Percentiles rank a stretch among this genome's conserved stretches.
Conservation (phyloP, 2,329 filamentous ascomycete genomes). For the Colletotrichum cuscutae region DNA sequence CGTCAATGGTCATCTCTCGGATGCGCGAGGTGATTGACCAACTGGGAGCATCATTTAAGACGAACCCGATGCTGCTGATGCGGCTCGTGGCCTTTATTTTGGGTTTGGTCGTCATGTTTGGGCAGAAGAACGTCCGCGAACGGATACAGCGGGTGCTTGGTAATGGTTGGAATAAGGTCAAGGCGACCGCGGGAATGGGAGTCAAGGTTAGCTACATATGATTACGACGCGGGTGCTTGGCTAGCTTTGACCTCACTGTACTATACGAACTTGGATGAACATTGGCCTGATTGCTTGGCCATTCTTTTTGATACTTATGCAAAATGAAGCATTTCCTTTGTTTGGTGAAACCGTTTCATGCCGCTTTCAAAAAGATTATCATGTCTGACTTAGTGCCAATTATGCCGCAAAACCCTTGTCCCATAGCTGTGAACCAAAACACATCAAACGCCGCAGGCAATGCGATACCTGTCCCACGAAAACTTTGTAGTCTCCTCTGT, state of each 20-base stretch:
- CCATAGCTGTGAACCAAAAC: slow-evolving; percentile 3
- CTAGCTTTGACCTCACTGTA: slow-evolving; percentile 37
- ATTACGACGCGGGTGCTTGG: slow-evolving; percentile 37
- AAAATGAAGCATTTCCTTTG: background rate
- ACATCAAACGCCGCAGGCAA: slow-evolving; percentile 39
- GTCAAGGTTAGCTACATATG: slow-evolving; percentile 97
- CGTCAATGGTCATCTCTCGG: slow-evolving; percentile 63
- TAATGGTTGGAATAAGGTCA: slow-evolving; percentile 82
- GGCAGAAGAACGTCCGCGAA: slow-evolving; percentile 79
- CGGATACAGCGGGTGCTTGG: slow-evolving; percentile 76
- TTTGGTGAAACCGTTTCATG: background rate
- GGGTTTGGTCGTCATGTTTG: slow-evolving; percentile 80
- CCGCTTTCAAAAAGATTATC: background rate
- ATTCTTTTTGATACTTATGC: background rate
- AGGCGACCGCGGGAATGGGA: slow-evolving; percentile 91
- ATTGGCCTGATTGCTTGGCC: slow-evolving; percentile 16
- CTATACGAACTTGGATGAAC: slow-evolving; percentile 33
- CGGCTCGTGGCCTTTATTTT: slow-evolving; percentile 81
- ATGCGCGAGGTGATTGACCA: slow-evolving; percentile 62
- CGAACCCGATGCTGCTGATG: slow-evolving; percentile 67
- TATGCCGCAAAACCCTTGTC: background rate
- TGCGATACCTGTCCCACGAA: slow-evolving; percentile 28
- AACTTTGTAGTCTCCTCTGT: slow-evolving; percentile 12
- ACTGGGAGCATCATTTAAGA: slow-evolving; percentile 60
- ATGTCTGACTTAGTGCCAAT: background rate